These are phyloP conservation scores for Pestalotiopsis sp. DNA, from an alignment of 2,329 filamentous ascomycete genomes.

Conservation along the genomic window DNA sequence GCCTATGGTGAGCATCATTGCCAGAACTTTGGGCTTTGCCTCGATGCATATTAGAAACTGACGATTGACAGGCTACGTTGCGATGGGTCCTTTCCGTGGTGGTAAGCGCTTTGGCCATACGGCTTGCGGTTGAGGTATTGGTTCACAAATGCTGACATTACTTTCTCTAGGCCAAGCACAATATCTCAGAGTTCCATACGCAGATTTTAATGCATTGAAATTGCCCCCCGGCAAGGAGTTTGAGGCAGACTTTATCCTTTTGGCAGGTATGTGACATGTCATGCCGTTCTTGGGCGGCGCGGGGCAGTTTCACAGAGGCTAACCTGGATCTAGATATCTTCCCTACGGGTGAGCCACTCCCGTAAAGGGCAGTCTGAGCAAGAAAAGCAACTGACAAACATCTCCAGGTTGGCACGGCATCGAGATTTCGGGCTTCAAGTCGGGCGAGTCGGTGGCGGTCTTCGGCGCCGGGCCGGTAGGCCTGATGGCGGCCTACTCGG, in stretches of 20 bases:
- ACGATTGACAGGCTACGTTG: constrained; percentile 50
- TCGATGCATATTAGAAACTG: not conserved
- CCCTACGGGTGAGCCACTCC: constrained; percentile 37
- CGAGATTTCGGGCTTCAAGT: constrained; percentile 56
- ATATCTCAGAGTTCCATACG: constrained; percentile 66
- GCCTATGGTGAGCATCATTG: constrained; percentile 43
- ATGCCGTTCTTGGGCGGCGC: not conserved
- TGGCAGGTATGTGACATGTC: constrained; percentile 33
- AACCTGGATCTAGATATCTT: constrained; percentile 34
- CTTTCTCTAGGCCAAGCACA: constrained; percentile 56
- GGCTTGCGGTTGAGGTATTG: not conserved
- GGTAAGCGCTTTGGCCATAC: constrained; percentile 19
- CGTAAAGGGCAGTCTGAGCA: not conserved
- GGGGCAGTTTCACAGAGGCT: not conserved
- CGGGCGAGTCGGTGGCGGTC: constrained; percentile 25
- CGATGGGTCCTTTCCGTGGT: constrained; percentile 55
- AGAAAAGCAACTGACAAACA: not conserved
- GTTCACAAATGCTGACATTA: not conserved
- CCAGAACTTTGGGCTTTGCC: not conserved
- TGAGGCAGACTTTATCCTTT: constrained; percentile 61
- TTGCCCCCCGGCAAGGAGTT: constrained; percentile 63
- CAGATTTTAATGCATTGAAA: constrained; percentile 67
- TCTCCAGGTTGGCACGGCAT: constrained; percentile 53
- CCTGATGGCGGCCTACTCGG: constrained; percentile 34
- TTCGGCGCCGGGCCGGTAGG: constrained; percentile 38